A percentile compares a stretch with the other conserved stretches of the same genome.
These are phyloP conservation scores for Quercus lobata DNA, from an alignment of 331 rosid genomes.

Conservation along the genomic window DNA sequence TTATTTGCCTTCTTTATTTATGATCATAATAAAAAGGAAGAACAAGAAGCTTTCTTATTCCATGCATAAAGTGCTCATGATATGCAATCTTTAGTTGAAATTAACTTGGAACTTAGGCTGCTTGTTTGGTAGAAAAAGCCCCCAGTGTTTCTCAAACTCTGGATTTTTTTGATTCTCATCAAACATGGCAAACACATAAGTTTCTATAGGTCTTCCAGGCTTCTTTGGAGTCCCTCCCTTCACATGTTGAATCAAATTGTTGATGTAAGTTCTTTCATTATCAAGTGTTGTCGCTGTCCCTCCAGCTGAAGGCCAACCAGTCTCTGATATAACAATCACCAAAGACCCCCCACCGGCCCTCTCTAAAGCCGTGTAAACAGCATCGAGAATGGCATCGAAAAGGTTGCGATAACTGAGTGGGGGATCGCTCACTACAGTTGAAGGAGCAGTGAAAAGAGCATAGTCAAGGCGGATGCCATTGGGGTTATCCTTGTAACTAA, in stretches of 20 bases:
- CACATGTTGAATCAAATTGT: slow-evolving; percentile 37
- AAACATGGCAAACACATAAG: slow-evolving; percentile 51
- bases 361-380: slow-evolving; percentile 47
- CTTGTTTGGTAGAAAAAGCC: slow-evolving; percentile 37
- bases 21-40: not conserved
- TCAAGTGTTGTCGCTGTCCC: slow-evolving; percentile 32
- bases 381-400: slow-evolving; percentile 42
- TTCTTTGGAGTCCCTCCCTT: slow-evolving; percentile 44
- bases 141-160: slow-evolving; percentile 30
- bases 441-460: slow-evolving; percentile 34
- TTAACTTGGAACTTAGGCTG: slow-evolving; percentile 32
- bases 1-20: not conserved
- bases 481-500: slow-evolving; percentile 3
- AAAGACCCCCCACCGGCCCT: slow-evolving; percentile 22
- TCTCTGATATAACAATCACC: slow-evolving; percentile 44
- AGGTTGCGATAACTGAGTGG: slow-evolving; percentile 32
- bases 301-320: slow-evolving; percentile 55
- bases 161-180: slow-evolving; percentile 32
- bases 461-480: slow-evolving; percentile 19
- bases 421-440: slow-evolving; percentile 29
- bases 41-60: not conserved
- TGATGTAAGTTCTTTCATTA: slow-evolving; percentile 36
- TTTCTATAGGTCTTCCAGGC: slow-evolving; percentile 27
- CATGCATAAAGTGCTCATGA: not conserved
- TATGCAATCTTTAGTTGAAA: slow-evolving; percentile 4